phyloP scores from a whole-genome alignment of 1,284 basidiomycete species.

The Sanghuangporus weigelae region DNA sequence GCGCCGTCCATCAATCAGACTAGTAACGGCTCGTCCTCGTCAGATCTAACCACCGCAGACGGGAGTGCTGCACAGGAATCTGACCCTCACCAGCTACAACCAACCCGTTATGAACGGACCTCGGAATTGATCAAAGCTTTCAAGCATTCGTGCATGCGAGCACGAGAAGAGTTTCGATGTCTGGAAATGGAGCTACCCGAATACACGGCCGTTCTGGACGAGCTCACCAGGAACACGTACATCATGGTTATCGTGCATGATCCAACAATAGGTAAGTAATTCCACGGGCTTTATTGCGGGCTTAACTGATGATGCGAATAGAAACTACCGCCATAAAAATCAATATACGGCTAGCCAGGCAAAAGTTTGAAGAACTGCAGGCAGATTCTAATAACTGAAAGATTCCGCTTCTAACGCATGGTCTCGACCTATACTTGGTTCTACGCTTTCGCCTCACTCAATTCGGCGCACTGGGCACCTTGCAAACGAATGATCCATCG shows the following conservation, averaged over 20 bases:
- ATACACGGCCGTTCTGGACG: conserved; percentile 91
- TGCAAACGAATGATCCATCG: no score
- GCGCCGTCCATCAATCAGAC: conserved; percentile 11
- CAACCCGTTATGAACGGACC: conserved; percentile 91
- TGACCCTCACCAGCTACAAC: conserved; percentile 50
- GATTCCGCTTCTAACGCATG: no score
- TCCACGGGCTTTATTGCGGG: neutral
- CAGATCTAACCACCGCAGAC: conserved; percentile 16
- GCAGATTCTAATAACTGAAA: conserved; percentile 40
- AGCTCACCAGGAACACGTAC: conserved; percentile 92
- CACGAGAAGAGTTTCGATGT: conserved; percentile 76
- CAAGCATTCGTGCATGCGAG: conserved; percentile 83
- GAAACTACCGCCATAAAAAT: conserved; percentile 81
- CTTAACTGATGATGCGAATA: conserved; percentile 26
- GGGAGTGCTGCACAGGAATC: conserved; percentile 21
- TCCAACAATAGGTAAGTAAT: conserved; percentile 72
- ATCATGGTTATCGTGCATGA: conserved; percentile 88
- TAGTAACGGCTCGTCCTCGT: conserved; percentile 27
- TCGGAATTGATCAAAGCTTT: conserved; percentile 95
- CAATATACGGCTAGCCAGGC: conserved; percentile 76
- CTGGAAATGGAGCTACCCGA: conserved; percentile 79
- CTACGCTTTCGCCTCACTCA: no score
- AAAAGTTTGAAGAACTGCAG: conserved; percentile 81
- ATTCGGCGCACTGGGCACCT: no score
- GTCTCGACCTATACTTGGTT: no score